Evolutionary conservation across 257 asterid genomes (phyloP).

Genomic region (Solanum tarapatanum): DNA sequence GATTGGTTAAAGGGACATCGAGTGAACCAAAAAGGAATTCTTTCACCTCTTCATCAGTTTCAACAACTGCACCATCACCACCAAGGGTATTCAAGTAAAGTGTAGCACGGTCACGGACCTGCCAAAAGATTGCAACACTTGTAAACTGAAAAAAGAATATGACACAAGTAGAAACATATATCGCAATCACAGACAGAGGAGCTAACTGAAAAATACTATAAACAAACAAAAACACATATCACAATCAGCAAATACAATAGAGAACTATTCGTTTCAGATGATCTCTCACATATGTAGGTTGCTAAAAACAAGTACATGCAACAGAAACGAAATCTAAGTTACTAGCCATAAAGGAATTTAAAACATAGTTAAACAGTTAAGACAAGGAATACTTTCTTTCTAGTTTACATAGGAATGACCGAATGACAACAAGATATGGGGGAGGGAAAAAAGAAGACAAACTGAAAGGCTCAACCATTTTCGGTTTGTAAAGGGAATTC

Average conservation of each 20-base stretch:
- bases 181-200: neutral
- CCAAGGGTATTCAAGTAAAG: slow-evolving; percentile 90
- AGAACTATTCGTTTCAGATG: neutral
- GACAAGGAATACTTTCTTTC: neutral
- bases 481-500: neutral
- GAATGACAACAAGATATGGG: neutral
- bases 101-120: slow-evolving; percentile 99
- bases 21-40: slow-evolving; percentile 86
- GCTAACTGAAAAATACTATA: neutral
- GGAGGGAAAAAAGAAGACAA: neutral
- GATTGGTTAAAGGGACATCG: slow-evolving; percentile 64
- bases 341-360: neutral
- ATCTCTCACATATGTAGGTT: neutral
- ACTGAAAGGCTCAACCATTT: neutral
- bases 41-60: slow-evolving; percentile 77
- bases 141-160: neutral
- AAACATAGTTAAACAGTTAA: neutral
- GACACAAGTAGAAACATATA: neutral
- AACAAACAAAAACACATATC: neutral
- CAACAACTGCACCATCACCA: slow-evolving; percentile 81
- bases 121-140: slow-evolving; percentile 8
- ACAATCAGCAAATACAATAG: neutral
- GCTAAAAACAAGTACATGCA: neutral
- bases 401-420: neutral
- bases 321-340: neutral